Conservation (phyloP, 306 rosid species). For the Cyclanthera cordifolia region DNA sequence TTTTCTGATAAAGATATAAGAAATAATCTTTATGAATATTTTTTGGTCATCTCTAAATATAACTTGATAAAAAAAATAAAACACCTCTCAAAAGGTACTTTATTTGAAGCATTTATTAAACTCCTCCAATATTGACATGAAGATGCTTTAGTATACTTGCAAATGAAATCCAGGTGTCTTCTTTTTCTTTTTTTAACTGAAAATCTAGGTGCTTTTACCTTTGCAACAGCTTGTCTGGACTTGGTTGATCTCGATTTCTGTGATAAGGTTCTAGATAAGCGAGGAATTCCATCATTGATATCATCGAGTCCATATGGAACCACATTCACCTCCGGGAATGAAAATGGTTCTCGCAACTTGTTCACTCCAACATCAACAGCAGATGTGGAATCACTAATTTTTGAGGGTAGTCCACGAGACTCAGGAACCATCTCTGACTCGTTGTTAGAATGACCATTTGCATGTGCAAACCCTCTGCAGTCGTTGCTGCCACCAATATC, state of each 20-base stretch:
- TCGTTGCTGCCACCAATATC: constrained; percentile 41
- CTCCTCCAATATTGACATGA: background rate
- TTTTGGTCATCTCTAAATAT: background rate
- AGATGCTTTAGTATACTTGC: background rate
- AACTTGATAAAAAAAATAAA: background rate
- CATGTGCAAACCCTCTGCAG: constrained; percentile 32
- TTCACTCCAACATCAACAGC: constrained; percentile 34
- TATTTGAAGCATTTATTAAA: background rate
- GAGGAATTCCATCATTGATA: constrained; percentile 84
- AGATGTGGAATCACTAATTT: constrained; percentile 39
- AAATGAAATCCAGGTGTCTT: constrained; percentile 3
- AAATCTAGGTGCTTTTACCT: constrained; percentile 31
- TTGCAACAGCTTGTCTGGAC: constrained; percentile 63
- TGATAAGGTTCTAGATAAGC: constrained; percentile 55
- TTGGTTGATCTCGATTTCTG: constrained; percentile 61
- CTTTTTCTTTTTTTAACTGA: too few relatives aligned
- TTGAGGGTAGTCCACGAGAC: constrained; percentile 31
- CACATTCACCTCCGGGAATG: constrained; percentile 36
- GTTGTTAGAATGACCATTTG: constrained; percentile 53
- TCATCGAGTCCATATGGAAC: constrained; percentile 50
- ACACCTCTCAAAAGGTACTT: background rate
- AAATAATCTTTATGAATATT: background rate
- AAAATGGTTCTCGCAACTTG: constrained; percentile 49
- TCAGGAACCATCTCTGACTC: constrained; percentile 28
- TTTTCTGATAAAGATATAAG: background rate